Base-by-base conservation (phyloP, 1,139 yeast species). In the Geotrichum candidum region DNA sequence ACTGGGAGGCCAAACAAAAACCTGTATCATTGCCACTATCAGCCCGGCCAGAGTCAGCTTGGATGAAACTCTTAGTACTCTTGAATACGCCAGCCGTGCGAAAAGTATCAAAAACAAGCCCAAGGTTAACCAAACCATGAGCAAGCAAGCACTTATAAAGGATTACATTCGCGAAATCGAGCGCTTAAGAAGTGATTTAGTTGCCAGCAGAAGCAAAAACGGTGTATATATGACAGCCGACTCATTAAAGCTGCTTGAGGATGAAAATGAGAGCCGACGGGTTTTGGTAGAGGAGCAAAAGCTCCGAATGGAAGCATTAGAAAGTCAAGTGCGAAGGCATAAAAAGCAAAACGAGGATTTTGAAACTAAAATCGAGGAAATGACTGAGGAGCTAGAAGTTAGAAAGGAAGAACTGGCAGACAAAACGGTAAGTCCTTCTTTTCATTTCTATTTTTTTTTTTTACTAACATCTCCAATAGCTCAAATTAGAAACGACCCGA, bases 41-140 rank as follows among this genome's bases (percentile, higher is more conserved):
- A 87, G 96, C 1, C 96, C 96, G 0, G 90, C 94, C 1, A 81
- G 81, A 68, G 81, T 84, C n/a, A 87, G 87, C 60, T 70, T 85
- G 56, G 96, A 88, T 48, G 96, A 90, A 73, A 89, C 96, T 0
- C 73, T 85, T 25, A 88, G 94, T 57, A 90, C 97, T 0, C 78
- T 91, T 62, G 95, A 89, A 66, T 91, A 90, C 72, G 97, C 97
- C 1, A 83, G 84, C 61, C 83, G 90, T 60, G 97, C 77, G n/a
- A 88, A 88, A 68, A 85, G 83, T 63, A 89, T 90, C 67, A 84
- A 84, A 69, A 90, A 90, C 71, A 79, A 83, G 59, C 92, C 92
- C 59, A 90, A 85, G 69, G 81, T 77, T 71, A 88, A 79, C 71
- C 84, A 75, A 75, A 82, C 76, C 22, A 78, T 75, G 70, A 76